Conservation (phyloP, 2,329 filamentous ascomycete species). For the Ceratocystiopsis minuta region DNA sequence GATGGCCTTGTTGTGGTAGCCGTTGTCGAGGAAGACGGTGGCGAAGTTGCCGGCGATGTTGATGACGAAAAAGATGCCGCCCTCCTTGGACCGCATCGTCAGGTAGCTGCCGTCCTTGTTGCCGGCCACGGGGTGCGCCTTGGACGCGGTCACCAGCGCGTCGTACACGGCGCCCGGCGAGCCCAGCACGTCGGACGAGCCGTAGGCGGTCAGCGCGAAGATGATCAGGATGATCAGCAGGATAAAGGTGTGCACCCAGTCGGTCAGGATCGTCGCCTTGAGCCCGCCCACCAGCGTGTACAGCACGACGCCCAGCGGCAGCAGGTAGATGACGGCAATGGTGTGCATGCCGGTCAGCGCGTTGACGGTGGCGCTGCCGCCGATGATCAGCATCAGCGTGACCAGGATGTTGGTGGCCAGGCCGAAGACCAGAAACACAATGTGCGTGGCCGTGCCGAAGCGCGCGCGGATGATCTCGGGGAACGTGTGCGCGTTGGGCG, state of each 20-base stretch:
- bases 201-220: slow-evolving; percentile 69
- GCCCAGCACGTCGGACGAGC: slow-evolving; percentile 52
- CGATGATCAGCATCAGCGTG: slow-evolving; percentile 74
- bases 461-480: slow-evolving; percentile 68
- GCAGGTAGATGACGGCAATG: slow-evolving; percentile 65
- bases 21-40: slow-evolving; percentile 72
- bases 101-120: slow-evolving; percentile 71
- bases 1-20: slow-evolving; percentile 89
- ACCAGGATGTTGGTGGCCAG: slow-evolving; percentile 75
- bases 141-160: slow-evolving; percentile 49
- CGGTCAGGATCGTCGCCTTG: slow-evolving; percentile 74
- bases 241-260: slow-evolving; percentile 74
- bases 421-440: slow-evolving; percentile 67
- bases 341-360: slow-evolving; percentile 58
- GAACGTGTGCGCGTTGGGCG: slow-evolving; percentile 74
- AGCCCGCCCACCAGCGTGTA: slow-evolving; percentile 68
- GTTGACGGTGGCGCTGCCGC: slow-evolving; percentile 57
- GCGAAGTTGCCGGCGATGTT: slow-evolving; percentile 57
- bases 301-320: slow-evolving; percentile 62
- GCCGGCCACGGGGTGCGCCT: slow-evolving; percentile 55
- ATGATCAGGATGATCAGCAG: slow-evolving; percentile 71
- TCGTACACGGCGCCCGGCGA: slow-evolving; percentile 66
- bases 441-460: slow-evolving; percentile 54
- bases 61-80: slow-evolving; percentile 80
- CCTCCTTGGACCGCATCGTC: slow-evolving; percentile 68